These are phyloP conservation scores for Ceriops decandra DNA, from an alignment of 345 rosid genomes.

Conservation along the genomic window DNA sequence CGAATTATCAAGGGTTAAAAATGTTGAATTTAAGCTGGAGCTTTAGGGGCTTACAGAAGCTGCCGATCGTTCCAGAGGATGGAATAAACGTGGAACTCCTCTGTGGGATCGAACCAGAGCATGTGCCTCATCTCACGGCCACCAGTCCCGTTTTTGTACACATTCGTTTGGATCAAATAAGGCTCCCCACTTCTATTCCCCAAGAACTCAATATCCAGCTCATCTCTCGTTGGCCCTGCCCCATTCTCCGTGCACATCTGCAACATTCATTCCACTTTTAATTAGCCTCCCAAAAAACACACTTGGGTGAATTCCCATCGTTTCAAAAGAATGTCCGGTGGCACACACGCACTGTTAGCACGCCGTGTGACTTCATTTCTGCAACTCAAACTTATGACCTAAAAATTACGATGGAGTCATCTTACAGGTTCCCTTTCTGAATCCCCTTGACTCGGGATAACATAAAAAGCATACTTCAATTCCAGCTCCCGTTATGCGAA, in stretches of 20 bases:
- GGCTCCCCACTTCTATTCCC: constrained; percentile 93
- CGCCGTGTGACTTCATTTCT: too few relatives aligned
- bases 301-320: too few relatives aligned
- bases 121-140: constrained; percentile 85
- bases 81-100: constrained; percentile 73
- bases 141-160: constrained; percentile 89
- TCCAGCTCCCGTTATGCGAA: too few relatives aligned
- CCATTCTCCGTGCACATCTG: constrained; percentile 97
- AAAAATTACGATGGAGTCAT: too few relatives aligned
- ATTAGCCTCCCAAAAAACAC: background rate
- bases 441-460: too few relatives aligned
- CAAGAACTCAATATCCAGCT: constrained; percentile 88
- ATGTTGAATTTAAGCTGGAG: background rate
- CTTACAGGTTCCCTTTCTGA: too few relatives aligned
- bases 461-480: too few relatives aligned
- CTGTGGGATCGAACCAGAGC: constrained; percentile 96
- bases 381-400: too few relatives aligned
- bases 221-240: constrained; percentile 94
- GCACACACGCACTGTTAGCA: too few relatives aligned
- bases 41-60: constrained; percentile 48
- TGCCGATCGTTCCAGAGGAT: constrained; percentile 78
- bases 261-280: background rate
- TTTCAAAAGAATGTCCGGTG: too few relatives aligned
- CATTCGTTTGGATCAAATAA: constrained; percentile 80
- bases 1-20: too few relatives aligned